Percentiles rank a stretch among this genome's conserved stretches.
Evolutionary conservation across 805 yeast species (phyloP).

Genomic region (Torulaspora gathmanii): DNA sequence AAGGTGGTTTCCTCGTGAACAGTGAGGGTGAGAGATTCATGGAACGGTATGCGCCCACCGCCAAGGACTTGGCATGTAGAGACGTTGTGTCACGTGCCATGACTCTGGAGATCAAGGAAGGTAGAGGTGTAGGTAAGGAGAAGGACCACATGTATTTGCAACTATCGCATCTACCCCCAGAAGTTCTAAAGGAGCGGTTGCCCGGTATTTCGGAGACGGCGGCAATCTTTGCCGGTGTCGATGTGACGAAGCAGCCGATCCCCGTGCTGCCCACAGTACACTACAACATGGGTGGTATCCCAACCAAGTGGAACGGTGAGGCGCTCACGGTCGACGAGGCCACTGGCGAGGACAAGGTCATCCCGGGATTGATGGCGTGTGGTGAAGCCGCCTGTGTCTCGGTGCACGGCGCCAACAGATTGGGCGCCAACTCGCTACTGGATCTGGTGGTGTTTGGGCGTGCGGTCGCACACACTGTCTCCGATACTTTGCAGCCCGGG

Average conservation of each 20-base stretch:
- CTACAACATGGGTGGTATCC: slow-evolving; percentile 99
- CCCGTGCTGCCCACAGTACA: slow-evolving; percentile 98
- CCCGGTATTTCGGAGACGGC: slow-evolving; percentile 99
- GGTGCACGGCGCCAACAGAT: slow-evolving; percentile 98
- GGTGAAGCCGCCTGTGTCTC: slow-evolving; percentile 99
- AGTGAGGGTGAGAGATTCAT: slow-evolving; percentile 98
- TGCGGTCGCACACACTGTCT: slow-evolving; percentile 91
- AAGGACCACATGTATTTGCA: slow-evolving; percentile 95
- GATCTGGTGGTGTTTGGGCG: slow-evolving; percentile 98
- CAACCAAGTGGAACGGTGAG: slow-evolving; percentile 97
- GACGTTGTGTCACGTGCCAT: slow-evolving; percentile 98
- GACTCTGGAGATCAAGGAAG: slow-evolving; percentile 97
- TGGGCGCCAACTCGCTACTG: slow-evolving; percentile 95
- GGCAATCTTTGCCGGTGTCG: slow-evolving; percentile 97
- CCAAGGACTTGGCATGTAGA: slow-evolving; percentile 97
- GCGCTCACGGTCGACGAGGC: slow-evolving; percentile 74
- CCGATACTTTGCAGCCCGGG: slow-evolving; percentile 82
- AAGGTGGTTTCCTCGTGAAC: slow-evolving; percentile 96
- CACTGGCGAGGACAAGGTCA: slow-evolving; percentile 81
- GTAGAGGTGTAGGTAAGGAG: slow-evolving; percentile 97
- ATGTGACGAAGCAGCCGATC: slow-evolving; percentile 98
- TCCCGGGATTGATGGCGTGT: slow-evolving; percentile 92
- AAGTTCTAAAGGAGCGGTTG: slow-evolving; percentile 87
- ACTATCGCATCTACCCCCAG: slow-evolving; percentile 87
- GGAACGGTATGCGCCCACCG: slow-evolving; percentile 99